These are phyloP conservation scores for Jatropha podagrica DNA, from an alignment of 441 rosid genomes.

Conservation along the genomic window DNA sequence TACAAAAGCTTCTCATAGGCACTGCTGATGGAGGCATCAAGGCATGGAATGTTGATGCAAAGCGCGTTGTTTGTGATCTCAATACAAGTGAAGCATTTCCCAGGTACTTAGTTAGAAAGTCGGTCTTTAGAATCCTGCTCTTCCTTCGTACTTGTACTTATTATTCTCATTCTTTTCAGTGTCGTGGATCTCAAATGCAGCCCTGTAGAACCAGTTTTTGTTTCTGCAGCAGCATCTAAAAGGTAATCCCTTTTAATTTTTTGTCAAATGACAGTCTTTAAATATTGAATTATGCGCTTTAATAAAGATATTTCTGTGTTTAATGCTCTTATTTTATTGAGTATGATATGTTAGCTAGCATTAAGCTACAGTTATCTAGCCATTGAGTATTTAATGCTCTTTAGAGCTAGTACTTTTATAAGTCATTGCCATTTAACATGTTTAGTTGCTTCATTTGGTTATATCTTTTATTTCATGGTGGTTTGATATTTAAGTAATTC, in stretches of 20 bases:
- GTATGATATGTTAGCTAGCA: neutral
- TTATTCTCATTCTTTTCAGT: conserved; percentile 36
- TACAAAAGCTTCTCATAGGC: conserved; percentile 70
- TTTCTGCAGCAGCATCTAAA: conserved; percentile 69
- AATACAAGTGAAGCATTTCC: conserved; percentile 59
- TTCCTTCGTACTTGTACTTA: conserved; percentile 15
- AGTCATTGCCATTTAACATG: neutral
- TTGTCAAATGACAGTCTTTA: neutral
- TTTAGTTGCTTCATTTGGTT: neutral
- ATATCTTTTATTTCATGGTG: neutral
- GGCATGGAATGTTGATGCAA: conserved; percentile 82
- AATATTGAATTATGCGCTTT: neutral
- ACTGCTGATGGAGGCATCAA: conserved; percentile 76
- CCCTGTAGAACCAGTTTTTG: conserved; percentile 76
- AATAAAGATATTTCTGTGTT: neutral
- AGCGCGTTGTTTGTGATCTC: conserved; percentile 80
- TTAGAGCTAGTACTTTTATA: neutral
- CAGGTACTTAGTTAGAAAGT: conserved; percentile 32
- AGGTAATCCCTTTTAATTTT: conserved; percentile 32
- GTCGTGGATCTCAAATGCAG: conserved; percentile 74
- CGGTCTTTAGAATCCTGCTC: neutral
- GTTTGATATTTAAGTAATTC: neutral
- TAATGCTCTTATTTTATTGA: neutral
- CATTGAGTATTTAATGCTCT: neutral
- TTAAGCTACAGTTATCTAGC: neutral